Evolutionary conservation across 2,329 filamentous ascomycete species (phyloP).

Genomic region (Fusarium sublunatum): DNA sequence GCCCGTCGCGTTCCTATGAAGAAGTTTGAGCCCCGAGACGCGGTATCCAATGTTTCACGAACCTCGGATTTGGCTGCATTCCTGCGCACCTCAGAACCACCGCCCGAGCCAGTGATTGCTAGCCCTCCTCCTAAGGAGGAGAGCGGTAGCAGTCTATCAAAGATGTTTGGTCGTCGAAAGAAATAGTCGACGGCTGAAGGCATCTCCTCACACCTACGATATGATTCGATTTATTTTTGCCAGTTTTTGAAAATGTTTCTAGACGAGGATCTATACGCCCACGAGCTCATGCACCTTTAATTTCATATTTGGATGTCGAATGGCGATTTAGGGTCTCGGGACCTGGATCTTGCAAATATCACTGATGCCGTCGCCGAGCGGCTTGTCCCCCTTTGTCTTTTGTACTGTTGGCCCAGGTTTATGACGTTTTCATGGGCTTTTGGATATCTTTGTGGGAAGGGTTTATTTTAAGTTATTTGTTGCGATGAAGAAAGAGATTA

Average conservation of each 20-base stretch:
- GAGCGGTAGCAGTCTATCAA: constrained; percentile 57
- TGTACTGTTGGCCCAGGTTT: constrained; percentile 20
- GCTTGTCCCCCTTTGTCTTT: constrained; percentile 26
- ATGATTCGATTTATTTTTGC: constrained; percentile 30
- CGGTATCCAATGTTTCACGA: constrained; percentile 59
- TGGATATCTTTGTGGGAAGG: constrained; percentile 18
- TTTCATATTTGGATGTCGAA: constrained; percentile 39
- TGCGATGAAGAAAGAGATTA: background rate
- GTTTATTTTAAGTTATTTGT: constrained; percentile 3
- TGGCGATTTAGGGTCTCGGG: constrained; percentile 9
- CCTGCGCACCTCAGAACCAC: constrained; percentile 74
- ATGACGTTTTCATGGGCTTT: constrained; percentile 18
- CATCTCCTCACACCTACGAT: constrained; percentile 18
- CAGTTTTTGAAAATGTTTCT: constrained; percentile 16
- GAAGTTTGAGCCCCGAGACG: constrained; percentile 68
- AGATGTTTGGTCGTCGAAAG: constrained; percentile 63
- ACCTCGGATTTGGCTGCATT: constrained; percentile 80
- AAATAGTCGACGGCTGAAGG: constrained; percentile 54
- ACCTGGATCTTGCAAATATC: constrained; percentile 2
- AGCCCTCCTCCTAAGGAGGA: constrained; percentile 51
- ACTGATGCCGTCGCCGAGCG: constrained; percentile 12
- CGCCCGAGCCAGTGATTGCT: constrained; percentile 53
- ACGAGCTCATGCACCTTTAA: constrained; percentile 47
- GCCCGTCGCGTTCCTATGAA: constrained; percentile 65
- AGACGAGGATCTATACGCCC: constrained; percentile 40